Conservation (phyloP, 2,329 filamentous ascomycete species). For the Paraconiothyrium sp. region DNA sequence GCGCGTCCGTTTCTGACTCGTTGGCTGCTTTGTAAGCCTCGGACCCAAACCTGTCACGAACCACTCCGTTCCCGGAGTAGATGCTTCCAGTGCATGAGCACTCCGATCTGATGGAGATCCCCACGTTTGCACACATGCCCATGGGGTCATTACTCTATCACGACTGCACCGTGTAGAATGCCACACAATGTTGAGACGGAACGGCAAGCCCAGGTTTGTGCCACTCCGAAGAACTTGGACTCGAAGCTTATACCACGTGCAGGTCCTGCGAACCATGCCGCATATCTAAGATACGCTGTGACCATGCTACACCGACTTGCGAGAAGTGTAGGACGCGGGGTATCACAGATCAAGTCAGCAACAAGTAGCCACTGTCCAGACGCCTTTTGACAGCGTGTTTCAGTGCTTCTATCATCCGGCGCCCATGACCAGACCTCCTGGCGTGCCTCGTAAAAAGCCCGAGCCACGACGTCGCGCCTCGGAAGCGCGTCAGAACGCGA, state of each 20-base stretch:
- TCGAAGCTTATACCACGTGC: slow-evolving; percentile 25
- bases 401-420: slow-evolving; percentile 50
- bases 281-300: slow-evolving; percentile 48
- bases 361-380: background rate
- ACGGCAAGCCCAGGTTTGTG: slow-evolving; percentile 47
- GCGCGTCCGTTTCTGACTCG: background rate
- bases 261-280: slow-evolving; percentile 50
- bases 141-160: background rate
- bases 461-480: slow-evolving; percentile 40
- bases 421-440: slow-evolving; percentile 49
- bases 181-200: slow-evolving; percentile 44
- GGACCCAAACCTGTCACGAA: slow-evolving; percentile 14
- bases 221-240: background rate
- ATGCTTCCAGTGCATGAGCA: slow-evolving; percentile 15
- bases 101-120: slow-evolving; percentile 13
- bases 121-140: background rate
- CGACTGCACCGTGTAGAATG: slow-evolving; percentile 5
- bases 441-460: slow-evolving; percentile 47
- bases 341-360: slow-evolving; percentile 44
- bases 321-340: slow-evolving; percentile 45
- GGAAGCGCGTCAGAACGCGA: slow-evolving; percentile 27
- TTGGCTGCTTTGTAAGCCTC: slow-evolving; percentile 3
- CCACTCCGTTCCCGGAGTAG: slow-evolving; percentile 16
- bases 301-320: slow-evolving; percentile 47
- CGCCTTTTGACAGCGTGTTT: slow-evolving; percentile 22